A percentile compares a stretch with the other conserved stretches of the same genome.
Evolutionary conservation across 352 stramenopile species (phyloP).

Genomic region (Thalassiosira hispida): DNA sequence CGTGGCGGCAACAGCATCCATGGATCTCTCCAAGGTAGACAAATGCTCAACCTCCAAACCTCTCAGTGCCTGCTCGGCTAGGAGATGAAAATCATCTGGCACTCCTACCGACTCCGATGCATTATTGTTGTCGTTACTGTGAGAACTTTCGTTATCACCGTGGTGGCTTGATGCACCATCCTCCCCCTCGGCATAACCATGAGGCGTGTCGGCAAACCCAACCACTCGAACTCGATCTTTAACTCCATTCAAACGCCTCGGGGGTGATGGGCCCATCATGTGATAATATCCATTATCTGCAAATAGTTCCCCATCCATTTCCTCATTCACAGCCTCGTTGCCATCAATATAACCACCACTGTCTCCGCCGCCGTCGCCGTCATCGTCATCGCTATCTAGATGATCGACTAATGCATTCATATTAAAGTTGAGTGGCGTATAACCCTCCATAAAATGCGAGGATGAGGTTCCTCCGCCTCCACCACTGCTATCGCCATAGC

Average conservation of each 20-base stretch:
- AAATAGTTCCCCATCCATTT: constrained; percentile 29
- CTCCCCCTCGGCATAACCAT: constrained; percentile 3
- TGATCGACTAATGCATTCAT: constrained; percentile 43
- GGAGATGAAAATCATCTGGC: constrained; percentile 42
- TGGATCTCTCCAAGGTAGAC: constrained; percentile 28
- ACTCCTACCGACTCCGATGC: constrained; percentile 7
- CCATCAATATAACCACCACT: constrained; percentile 3
- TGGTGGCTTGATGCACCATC: constrained; percentile 7
- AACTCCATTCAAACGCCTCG: constrained; percentile 47
- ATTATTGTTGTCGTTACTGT: neutral
- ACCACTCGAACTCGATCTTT: constrained; percentile 23
- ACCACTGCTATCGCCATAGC: constrained; percentile 1
- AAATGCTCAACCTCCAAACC: constrained; percentile 52
- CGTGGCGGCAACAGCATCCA: neutral
- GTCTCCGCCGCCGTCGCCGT: constrained; percentile 8
- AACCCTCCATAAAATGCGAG: constrained; percentile 44
- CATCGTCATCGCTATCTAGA: constrained; percentile 4
- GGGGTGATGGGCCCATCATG: constrained; percentile 18
- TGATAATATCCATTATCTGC: constrained; percentile 46
- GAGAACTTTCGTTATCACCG: constrained; percentile 15
- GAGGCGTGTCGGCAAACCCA: constrained; percentile 11
- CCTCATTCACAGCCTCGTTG: constrained; percentile 8
- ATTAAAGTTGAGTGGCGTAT: constrained; percentile 50
- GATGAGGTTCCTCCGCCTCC: neutral
- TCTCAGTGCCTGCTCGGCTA: constrained; percentile 46